Conservation (phyloP, 2,329 filamentous ascomycete species). For the Coniochaeta sp. region DNA sequence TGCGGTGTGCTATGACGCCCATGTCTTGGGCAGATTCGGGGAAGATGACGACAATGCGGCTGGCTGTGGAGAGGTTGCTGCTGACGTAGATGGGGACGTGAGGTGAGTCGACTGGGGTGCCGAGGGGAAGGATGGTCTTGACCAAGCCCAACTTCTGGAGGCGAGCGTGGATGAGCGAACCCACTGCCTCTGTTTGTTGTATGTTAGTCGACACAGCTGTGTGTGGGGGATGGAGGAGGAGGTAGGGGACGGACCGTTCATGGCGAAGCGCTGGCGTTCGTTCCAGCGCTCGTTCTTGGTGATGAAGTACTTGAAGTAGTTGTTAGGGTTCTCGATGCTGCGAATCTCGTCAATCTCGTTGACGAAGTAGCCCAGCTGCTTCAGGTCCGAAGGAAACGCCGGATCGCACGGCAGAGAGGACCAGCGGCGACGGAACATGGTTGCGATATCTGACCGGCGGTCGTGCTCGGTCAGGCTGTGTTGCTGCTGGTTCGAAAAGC, state of each 20-base stretch:
- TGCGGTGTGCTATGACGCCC: conserved; percentile 66
- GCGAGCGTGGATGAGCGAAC: conserved; percentile 53
- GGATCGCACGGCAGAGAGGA: conserved; percentile 65
- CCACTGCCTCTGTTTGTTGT: conserved; percentile 53
- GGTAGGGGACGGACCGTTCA: conserved; percentile 54
- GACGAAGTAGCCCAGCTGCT: conserved; percentile 71
- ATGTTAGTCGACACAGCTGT: conserved; percentile 1
- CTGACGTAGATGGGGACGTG: conserved; percentile 63
- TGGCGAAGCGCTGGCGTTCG: conserved; percentile 62
- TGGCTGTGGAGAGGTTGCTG: conserved; percentile 43
- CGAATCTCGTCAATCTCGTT: conserved; percentile 70
- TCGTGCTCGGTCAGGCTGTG: too few relatives aligned
- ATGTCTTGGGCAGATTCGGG: conserved; percentile 67
- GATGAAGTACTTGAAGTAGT: conserved; percentile 68
- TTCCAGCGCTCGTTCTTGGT: conserved; percentile 73
- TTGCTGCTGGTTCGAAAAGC: too few relatives aligned
- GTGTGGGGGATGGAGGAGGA: neutral
- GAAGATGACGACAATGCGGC: conserved; percentile 66
- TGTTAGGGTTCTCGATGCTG: conserved; percentile 57
- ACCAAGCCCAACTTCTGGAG: conserved; percentile 54
- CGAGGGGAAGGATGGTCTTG: conserved; percentile 55
- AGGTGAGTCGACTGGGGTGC: conserved; percentile 33
- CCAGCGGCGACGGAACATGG: conserved; percentile 71
- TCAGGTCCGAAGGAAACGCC: conserved; percentile 57
- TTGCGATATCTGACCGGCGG: too few relatives aligned